Evolutionary conservation across 2,329 filamentous ascomycete genomes (phyloP).

Genomic region (Scedosporium boydii): DNA sequence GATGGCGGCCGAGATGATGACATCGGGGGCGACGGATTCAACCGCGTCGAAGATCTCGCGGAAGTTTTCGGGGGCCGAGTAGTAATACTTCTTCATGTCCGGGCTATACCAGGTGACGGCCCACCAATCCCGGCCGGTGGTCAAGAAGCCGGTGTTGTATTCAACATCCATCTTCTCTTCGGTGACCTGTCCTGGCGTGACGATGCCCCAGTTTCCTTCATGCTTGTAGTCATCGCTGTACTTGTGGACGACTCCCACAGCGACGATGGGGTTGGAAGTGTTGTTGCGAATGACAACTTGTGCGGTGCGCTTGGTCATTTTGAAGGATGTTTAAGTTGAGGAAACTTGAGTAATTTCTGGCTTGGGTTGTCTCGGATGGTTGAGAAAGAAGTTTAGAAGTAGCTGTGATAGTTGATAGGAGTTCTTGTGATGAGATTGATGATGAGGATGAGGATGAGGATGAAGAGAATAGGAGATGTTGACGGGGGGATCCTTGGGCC

Average conservation of each 20-base stretch:
- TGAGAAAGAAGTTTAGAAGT: too few species aligned
- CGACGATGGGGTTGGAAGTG: slow-evolving; percentile 7
- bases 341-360: too few species aligned
- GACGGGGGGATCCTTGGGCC: too few species aligned
- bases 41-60: slow-evolving; percentile 2
- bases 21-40: slow-evolving; percentile 5
- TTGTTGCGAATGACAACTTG: slow-evolving; percentile 10
- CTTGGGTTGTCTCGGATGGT: too few species aligned
- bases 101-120: slow-evolving; percentile 10
- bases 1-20: slow-evolving; percentile 7
- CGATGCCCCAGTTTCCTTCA: slow-evolving; percentile 7
- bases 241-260: slow-evolving; percentile 10
- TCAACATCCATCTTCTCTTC: slow-evolving; percentile 8
- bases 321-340: not conserved
- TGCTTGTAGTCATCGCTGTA: slow-evolving; percentile 12
- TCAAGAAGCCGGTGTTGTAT: slow-evolving; percentile 11
- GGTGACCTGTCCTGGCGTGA: slow-evolving; percentile 1
- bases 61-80: slow-evolving; percentile 10
- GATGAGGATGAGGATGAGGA: too few species aligned
- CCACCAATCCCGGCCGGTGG: slow-evolving; percentile 12
- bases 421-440: too few species aligned
- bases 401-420: too few species aligned
- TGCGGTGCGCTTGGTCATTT: slow-evolving; percentile 9
- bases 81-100: slow-evolving; percentile 9
- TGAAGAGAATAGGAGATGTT: too few species aligned